Evolutionary conservation across 1,284 basidiomycete species (phyloP), one percentile per base, ranked within the genome.

Genomic region (Ustilago trichophora): DNA sequence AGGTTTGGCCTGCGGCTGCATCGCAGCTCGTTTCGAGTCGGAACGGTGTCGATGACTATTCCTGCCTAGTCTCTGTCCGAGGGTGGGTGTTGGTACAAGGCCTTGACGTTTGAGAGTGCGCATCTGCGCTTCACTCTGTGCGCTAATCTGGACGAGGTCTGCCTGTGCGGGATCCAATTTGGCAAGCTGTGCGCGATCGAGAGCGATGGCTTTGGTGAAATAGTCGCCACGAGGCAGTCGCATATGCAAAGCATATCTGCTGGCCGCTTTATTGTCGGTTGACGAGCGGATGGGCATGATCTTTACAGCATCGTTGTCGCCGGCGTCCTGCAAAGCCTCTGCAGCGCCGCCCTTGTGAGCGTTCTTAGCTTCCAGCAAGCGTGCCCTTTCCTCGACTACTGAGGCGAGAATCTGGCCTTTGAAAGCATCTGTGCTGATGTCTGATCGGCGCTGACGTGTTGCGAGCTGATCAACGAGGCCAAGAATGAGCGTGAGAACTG

Each of bases 231-330:
- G 48, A 5, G 78, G 73, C 16, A 80, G 62, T 11, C 58, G 71
- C 75, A 79, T 80, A 40, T 80, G 78, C 53, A 80, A 51, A 11
- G 77, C 76, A 38, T 71, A 76, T 31, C 63, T 54, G 44, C 29
- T 60, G 7, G 52, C 24, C 3, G 56, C 24, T 5, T 45, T 31
- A n/a, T 50, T 36, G n/a, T 55, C 58, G 21, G 25, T 13, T 11
- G 22, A 15, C 8, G 36, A 19, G 8, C 27, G 37, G 26, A 31
- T 21, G 7, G 29, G 24, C 27, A 7, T 24, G 18, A 37, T 13
- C 19, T 16, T 19, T 16, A 33, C 25, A 12, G 12, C 22, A 10
- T 31, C 16, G 24, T 4, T 16, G 4, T 35, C 25, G 16, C 24
- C 27, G 4, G 37, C 42, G 32, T 31, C 26, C 9, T 41, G 38